Conservation (phyloP, 495 filamentous ascomycete species). For the Podospora tetraspora region DNA sequence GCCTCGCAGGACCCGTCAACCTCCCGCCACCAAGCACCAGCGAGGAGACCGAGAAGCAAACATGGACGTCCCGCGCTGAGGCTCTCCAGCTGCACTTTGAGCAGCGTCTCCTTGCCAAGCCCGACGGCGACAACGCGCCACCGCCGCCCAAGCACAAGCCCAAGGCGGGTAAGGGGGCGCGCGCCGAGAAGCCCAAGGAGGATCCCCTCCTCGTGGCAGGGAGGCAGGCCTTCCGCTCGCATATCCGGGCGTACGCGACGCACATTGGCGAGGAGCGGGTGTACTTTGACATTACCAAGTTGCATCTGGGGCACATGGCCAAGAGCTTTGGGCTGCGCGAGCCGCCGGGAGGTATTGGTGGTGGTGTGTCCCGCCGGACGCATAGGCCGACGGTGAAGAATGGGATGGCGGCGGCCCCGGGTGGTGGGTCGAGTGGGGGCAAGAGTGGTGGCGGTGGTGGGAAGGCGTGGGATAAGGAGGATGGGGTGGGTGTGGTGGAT, state of each 20-base stretch:
- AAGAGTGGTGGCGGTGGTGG: slow-evolving; percentile 26
- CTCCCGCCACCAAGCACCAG: slow-evolving; percentile 25
- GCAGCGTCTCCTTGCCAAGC: slow-evolving; percentile 38
- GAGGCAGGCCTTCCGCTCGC: slow-evolving; percentile 78
- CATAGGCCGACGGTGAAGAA: slow-evolving; percentile 27
- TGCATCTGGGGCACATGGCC: slow-evolving; percentile 90
- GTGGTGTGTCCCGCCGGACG: slow-evolving; percentile 38
- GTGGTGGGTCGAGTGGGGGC: slow-evolving; percentile 13
- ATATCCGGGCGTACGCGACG: slow-evolving; percentile 91
- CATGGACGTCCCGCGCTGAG: slow-evolving; percentile 43
- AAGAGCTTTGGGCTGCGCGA: slow-evolving; percentile 90
- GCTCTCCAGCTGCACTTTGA: slow-evolving; percentile 47
- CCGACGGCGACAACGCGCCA: slow-evolving; percentile 13
- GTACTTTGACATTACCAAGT: slow-evolving; percentile 80
- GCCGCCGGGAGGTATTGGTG: slow-evolving; percentile 72
- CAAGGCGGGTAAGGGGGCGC: slow-evolving; percentile 20
- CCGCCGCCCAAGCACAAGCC: slow-evolving; percentile 18
- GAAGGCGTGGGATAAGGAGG: slow-evolving; percentile 9
- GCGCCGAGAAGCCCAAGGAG: slow-evolving; percentile 13
- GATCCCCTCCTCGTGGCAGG: slow-evolving; percentile 59
- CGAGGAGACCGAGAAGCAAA: slow-evolving; percentile 27
- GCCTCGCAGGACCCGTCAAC: slow-evolving; percentile 41
- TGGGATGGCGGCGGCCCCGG: slow-evolving; percentile 1
- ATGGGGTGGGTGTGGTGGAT: slow-evolving; percentile 38
- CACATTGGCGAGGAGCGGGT: slow-evolving; percentile 76